Evolutionary conservation across 768 basidiomycete genomes (phyloP), one percentile per base, ranked within the genome.

Genomic region (Guyanaporus albipodus): DNA sequence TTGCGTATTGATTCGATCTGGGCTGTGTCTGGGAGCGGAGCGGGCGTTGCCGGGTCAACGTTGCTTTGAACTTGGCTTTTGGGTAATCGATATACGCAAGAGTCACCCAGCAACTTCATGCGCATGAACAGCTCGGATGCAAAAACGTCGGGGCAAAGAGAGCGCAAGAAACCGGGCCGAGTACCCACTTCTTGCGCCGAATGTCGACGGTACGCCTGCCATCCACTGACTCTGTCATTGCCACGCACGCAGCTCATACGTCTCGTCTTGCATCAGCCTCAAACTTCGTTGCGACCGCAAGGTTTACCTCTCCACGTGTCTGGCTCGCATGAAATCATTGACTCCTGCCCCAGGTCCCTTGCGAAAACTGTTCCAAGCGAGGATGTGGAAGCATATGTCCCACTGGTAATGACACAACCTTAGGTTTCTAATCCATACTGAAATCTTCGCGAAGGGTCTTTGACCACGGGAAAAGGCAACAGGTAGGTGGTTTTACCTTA

Each of bases 341-440:
- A 15, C 14, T 28, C n/a, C n/a, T 11, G 31, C 38, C 38, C 21
- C 55, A 88, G 85, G 74, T 87, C 27, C 87, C 87, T 10, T 90
- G 87, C 67, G 82, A 83, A 65, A 87, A 80, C 61, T 90, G 87
- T 59, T 77, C 78, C 19, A 82, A 83, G 47, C 73, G 86, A 57
- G 87, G 87, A 27, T 89, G 85, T 57, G 79, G 78, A 19, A 70
- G 79, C 15, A 83, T 89, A 46, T 90, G 87, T 66, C 87, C 87
- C n/a, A 79, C 83, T 46, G 87, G 87, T 83, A 53, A 52, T 22
- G 18, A 29, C 21, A 22, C n/a, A 32, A 27, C n/a, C n/a, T 40
- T 28, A 31, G 36, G 52, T 44, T 41, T n/a, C 23, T 29, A 12
- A 28, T 42, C 33, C 8, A 24, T 29, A 29, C 48, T 56, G 17